phyloP scores from a whole-genome alignment of 2,329 filamentous ascomycete species.

The Fusarium azukiicola region DNA sequence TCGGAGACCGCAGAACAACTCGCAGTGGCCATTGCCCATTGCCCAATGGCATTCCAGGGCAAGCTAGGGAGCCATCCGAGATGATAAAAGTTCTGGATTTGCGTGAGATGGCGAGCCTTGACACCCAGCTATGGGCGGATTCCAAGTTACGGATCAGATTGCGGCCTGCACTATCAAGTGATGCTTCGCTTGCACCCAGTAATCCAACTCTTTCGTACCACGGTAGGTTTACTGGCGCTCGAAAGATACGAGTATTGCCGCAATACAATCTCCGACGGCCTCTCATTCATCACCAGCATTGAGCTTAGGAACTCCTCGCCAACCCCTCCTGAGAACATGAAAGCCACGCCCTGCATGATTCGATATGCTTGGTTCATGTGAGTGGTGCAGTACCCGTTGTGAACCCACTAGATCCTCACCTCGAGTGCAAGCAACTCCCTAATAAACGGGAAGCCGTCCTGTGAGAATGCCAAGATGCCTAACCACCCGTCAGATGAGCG shows the following conservation, averaged over 20 bases:
- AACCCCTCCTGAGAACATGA: background rate
- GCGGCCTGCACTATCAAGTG: background rate
- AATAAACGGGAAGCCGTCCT: no score
- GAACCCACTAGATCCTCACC: no score
- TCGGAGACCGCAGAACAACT: background rate
- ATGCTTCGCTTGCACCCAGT: background rate
- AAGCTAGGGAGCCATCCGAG: background rate
- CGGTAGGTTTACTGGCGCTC: no score
- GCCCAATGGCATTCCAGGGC: background rate
- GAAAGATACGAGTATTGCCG: background rate
- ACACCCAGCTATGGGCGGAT: background rate
- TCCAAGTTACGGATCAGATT: fast-evolving
- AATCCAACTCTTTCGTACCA: background rate
- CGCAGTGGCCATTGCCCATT: background rate
- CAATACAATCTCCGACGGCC: background rate
- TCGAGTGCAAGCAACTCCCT: no score
- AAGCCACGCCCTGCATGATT: background rate
- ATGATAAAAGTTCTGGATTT: background rate
- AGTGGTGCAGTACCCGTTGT: slow-evolving; percentile 29
- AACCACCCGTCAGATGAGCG: no score
- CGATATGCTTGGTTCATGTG: slow-evolving; percentile 34
- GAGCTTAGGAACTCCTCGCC: background rate
- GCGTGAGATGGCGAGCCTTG: no score
- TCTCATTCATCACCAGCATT: slow-evolving; percentile 24
- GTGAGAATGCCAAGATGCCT: no score